These are phyloP conservation scores for Tuber brumale DNA, from an alignment of 495 filamentous ascomycete species.

Conservation along the genomic window DNA sequence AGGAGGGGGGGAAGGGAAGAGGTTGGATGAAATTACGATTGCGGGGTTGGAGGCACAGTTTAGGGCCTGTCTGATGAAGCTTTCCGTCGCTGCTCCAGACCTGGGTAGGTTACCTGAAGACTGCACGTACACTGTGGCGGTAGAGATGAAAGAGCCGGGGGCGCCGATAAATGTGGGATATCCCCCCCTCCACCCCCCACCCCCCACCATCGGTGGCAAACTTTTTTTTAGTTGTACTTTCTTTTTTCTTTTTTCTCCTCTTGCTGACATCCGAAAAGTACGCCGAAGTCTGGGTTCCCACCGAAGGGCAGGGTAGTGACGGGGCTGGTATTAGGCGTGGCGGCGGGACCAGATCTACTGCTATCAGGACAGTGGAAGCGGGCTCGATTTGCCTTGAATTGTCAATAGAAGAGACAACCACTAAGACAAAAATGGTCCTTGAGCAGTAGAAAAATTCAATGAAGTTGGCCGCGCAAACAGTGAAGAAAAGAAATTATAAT, in stretches of 20 bases:
- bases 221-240: background rate
- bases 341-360: constrained; percentile 26
- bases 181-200: background rate
- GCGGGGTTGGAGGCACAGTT: constrained; percentile 69
- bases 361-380: constrained; percentile 29
- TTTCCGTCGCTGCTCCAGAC: constrained; percentile 53
- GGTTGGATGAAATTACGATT: constrained; percentile 32
- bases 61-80: constrained; percentile 51
- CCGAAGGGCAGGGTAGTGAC: constrained; percentile 20
- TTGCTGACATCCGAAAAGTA: constrained; percentile 18
- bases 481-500: background rate
- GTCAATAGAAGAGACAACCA: constrained; percentile 38
- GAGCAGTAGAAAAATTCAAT: constrained; percentile 9
- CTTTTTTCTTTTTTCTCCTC: background rate
- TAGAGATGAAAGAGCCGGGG: constrained; percentile 68
- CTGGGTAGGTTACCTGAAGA: constrained; percentile 61
- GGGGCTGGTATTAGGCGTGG: background rate
- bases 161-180: constrained; percentile 52
- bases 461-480: background rate
- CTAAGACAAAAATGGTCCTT: constrained; percentile 28
- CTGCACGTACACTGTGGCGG: constrained; percentile 79
- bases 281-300: constrained; percentile 29
- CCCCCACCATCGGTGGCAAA: background rate
- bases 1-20: constrained; percentile 44
- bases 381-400: constrained; percentile 35